Percentiles rank a stretch among this genome's conserved stretches.
These are phyloP conservation scores for Taxillus chinensis DNA, from an alignment of 164 flowering plant species.

Conservation along the genomic window DNA sequence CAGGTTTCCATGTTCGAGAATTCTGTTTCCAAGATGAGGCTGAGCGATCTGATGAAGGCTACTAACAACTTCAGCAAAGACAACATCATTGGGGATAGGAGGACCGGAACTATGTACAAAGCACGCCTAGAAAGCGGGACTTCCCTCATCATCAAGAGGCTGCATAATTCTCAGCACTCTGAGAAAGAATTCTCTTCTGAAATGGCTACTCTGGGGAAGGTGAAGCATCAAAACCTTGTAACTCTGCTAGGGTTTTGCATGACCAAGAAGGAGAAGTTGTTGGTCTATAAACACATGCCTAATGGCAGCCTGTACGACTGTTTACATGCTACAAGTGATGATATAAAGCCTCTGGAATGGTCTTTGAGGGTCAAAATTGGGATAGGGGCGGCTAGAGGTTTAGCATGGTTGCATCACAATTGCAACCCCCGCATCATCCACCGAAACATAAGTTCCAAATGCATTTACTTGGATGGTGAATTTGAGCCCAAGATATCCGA, in stretches of 20 bases:
- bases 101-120: neutral
- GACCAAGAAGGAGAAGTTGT: slow-evolving; percentile 46
- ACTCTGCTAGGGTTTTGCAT: slow-evolving; percentile 60
- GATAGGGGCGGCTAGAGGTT: slow-evolving; percentile 52
- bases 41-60: slow-evolving; percentile 70
- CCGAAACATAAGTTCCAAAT: slow-evolving; percentile 63
- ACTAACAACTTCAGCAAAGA: slow-evolving; percentile 42
- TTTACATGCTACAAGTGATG: slow-evolving; percentile 32
- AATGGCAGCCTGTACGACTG: slow-evolving; percentile 46
- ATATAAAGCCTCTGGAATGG: slow-evolving; percentile 39
- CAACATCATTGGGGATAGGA: slow-evolving; percentile 5
- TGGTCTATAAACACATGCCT: slow-evolving; percentile 50
- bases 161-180: neutral
- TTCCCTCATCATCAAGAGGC: neutral
- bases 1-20: slow-evolving; percentile 77
- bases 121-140: neutral
- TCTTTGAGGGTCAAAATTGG: slow-evolving; percentile 52
- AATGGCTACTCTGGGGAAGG: neutral
- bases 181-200: neutral
- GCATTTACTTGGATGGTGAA: slow-evolving; percentile 48
- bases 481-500: slow-evolving; percentile 65
- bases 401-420: slow-evolving; percentile 72
- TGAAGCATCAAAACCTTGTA: slow-evolving; percentile 38
- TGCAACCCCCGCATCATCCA: slow-evolving; percentile 71
- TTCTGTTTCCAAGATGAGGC: slow-evolving; percentile 47